Conservation (phyloP, 1,139 yeast genomes). For the Pichiaceae sp. region DNA sequence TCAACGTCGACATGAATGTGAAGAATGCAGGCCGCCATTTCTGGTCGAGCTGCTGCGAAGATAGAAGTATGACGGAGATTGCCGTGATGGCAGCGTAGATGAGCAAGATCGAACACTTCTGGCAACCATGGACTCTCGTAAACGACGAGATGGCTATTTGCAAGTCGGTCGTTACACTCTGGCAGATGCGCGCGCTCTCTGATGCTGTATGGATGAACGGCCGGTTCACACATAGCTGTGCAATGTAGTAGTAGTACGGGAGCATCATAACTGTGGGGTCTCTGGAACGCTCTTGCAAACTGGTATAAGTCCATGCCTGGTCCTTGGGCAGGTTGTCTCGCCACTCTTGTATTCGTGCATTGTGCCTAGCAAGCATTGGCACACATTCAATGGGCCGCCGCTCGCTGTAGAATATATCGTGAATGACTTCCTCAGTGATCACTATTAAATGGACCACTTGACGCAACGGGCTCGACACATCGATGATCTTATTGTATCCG, state of each 20-base stretch:
- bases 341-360: slow-evolving; percentile 6
- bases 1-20: slow-evolving; percentile 1
- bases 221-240: slow-evolving; percentile 47
- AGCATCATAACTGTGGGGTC: slow-evolving; percentile 43
- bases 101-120: slow-evolving; percentile 5
- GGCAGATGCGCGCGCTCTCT: slow-evolving; percentile 1
- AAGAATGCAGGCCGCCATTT: neutral
- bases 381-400: neutral
- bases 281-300: slow-evolving; percentile 35
- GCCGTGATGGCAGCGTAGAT: slow-evolving; percentile 5
- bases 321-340: neutral
- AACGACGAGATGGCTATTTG: slow-evolving; percentile 2
- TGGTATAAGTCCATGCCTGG: slow-evolving; percentile 22
- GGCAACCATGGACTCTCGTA: slow-evolving; percentile 4
- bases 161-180: neutral
- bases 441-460: slow-evolving; percentile 32
- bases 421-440: slow-evolving; percentile 27
- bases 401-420: slow-evolving; percentile 4
- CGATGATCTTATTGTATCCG: slow-evolving; percentile 35
- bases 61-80: slow-evolving; percentile 2
- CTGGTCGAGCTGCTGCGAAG: neutral
- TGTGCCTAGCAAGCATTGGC: neutral
- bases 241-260: slow-evolving; percentile 51
- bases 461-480: slow-evolving; percentile 16
- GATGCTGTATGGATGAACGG: slow-evolving; percentile 34